A percentile compares a stretch with the other conserved stretches of the same genome.
phyloP scores from a whole-genome alignment of 441 rosid species.

The Manihot esculenta region DNA sequence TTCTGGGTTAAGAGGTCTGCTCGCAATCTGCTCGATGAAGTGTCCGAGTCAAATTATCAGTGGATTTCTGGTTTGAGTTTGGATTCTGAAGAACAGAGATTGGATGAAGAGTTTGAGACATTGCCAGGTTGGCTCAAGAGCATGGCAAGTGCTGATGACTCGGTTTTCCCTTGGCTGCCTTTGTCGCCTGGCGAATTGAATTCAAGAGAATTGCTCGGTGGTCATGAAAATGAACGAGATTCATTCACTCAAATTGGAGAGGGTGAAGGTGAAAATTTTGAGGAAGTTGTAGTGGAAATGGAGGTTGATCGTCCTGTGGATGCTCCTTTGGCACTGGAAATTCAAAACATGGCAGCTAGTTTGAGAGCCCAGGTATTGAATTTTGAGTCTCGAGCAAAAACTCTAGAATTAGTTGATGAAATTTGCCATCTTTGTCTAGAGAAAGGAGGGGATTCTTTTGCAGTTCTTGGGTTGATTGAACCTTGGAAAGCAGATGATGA shows the following conservation, averaged over 20 bases:
- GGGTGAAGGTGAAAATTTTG: constrained; percentile 29
- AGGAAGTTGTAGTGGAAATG: constrained; percentile 29
- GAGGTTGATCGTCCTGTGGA: constrained; percentile 30
- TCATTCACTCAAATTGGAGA: constrained; percentile 35
- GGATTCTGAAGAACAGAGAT: constrained; percentile 39
- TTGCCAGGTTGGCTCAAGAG: constrained; percentile 60
- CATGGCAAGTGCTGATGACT: constrained; percentile 23
- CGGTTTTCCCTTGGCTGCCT: constrained; percentile 68
- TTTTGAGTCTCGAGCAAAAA: constrained; percentile 45
- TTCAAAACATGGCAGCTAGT: constrained; percentile 36
- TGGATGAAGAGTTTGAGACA: constrained; percentile 43
- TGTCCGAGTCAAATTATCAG: constrained; percentile 44
- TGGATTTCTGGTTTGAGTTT: constrained; percentile 42
- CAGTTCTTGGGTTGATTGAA: constrained; percentile 55
- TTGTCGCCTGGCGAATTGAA: constrained; percentile 34
- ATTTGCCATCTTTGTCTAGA: constrained; percentile 52
- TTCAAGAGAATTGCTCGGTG: constrained; percentile 31
- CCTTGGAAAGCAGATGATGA: constrained; percentile 81
- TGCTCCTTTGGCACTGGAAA: constrained; percentile 36
- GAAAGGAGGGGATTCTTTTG: constrained; percentile 41
- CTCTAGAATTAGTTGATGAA: constrained; percentile 45
- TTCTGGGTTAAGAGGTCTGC: constrained; percentile 77
- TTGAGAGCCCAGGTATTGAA: constrained; percentile 42
- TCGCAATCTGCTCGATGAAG: constrained; percentile 55
- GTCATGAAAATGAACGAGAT: constrained; percentile 30